phyloP scores from a whole-genome alignment of 345 rosid genomes.

The Salix exigua region DNA sequence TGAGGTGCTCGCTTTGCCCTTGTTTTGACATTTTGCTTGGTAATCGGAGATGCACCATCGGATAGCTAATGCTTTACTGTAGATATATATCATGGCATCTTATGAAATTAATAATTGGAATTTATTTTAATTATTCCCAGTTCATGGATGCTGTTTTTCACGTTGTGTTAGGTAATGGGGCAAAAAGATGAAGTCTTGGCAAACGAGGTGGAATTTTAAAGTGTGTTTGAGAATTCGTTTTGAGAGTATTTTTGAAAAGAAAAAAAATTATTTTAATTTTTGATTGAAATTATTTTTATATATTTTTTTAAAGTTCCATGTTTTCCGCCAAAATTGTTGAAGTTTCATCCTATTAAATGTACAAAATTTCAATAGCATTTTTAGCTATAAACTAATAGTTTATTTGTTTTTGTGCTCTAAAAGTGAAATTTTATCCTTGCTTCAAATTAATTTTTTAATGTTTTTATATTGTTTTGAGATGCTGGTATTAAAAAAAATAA shows the following conservation, averaged over 20 bases:
- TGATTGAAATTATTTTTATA: too few relatives aligned
- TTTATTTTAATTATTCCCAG: background rate
- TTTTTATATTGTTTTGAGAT: too few relatives aligned
- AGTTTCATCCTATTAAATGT: background rate
- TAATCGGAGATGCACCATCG: background rate
- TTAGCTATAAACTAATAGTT: too few relatives aligned
- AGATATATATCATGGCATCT: background rate
- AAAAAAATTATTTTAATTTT: too few relatives aligned
- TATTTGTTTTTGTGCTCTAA: too few relatives aligned
- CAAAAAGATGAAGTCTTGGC: conserved; percentile 57
- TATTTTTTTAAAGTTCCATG: too few relatives aligned
- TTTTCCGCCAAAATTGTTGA: background rate
- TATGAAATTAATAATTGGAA: background rate
- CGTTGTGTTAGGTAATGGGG: conserved; percentile 48
- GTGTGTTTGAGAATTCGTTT: too few relatives aligned
- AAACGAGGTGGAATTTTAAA: conserved; percentile 4
- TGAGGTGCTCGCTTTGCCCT: background rate
- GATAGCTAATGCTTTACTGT: background rate
- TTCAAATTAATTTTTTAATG: too few relatives aligned
- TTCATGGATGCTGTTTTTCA: background rate
- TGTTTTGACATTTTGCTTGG: background rate
- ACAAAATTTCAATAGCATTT: background rate
- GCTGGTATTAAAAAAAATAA: too few relatives aligned
- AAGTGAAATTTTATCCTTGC: too few relatives aligned
- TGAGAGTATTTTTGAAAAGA: too few relatives aligned